phyloP scores from a whole-genome alignment of 805 yeast species.

The Wickerhamiella dianesei region DNA sequence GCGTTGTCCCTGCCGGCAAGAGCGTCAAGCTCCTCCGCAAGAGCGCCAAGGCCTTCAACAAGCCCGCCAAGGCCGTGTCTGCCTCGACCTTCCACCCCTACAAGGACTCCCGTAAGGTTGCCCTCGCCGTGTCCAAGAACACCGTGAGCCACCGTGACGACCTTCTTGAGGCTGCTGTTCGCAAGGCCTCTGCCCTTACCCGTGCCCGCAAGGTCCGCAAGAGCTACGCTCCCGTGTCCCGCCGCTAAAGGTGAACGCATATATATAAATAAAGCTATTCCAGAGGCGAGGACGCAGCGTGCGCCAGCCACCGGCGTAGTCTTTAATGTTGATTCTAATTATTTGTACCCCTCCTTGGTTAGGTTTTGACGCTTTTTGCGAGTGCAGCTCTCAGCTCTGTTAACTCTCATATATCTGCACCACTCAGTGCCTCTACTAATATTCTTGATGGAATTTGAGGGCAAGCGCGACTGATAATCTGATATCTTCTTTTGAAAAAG shows the following conservation, averaged over 20 bases:
- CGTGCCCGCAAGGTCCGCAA: conserved; percentile 30
- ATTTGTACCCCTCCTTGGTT: not conserved
- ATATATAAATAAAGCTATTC: conserved; percentile 2
- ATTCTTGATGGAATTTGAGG: too few species aligned
- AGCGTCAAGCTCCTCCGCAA: conserved; percentile 32
- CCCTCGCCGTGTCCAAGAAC: conserved; percentile 33
- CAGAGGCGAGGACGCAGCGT: not conserved
- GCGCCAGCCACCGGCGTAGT: not conserved
- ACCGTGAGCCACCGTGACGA: conserved; percentile 37
- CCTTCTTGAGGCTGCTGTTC: conserved; percentile 35
- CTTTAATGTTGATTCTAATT: too few species aligned
- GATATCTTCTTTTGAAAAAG: too few species aligned
- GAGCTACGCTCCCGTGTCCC: conserved; percentile 20
- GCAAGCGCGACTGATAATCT: too few species aligned
- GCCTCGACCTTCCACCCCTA: conserved; percentile 30
- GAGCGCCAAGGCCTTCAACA: conserved; percentile 34
- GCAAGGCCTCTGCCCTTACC: conserved; percentile 35
- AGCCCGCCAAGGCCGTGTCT: conserved; percentile 33
- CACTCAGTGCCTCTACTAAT: too few species aligned
- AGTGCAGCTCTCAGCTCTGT: too few species aligned
- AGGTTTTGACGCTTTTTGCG: too few species aligned
- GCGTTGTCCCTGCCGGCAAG: conserved; percentile 28
- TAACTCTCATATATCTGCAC: too few species aligned
- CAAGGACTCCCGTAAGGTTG: conserved; percentile 33
- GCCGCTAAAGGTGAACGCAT: conserved; percentile 9